Evolutionary conservation across 306 rosid genomes (phyloP), one percentile per base, ranked within the genome.

Genomic region (Erythrophleum fordii): DNA sequence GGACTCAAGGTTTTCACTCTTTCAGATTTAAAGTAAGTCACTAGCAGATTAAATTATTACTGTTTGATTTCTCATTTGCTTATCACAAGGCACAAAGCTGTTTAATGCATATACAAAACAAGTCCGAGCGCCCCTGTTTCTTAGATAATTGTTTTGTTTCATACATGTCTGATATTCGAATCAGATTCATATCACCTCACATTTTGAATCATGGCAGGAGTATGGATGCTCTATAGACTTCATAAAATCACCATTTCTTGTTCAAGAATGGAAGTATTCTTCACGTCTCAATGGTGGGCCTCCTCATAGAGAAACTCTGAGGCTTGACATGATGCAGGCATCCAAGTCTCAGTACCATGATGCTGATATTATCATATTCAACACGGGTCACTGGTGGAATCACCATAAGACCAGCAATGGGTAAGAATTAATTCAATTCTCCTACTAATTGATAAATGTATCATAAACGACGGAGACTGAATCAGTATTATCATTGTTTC

Each of bases 341-440:
- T 72, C 87, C 35, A 81, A 75, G 77, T 84, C 84, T 41, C 76
- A 55, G 23, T 84, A 84, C 75, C 71, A 76, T 46, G 29, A 81
- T 81, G 85, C 88, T 73, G 85, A 85, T 81, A 81, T 85, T 18
- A 55, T 85, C 83, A 77, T 85, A 72, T 85, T 85, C 83, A 85
- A 81, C 74, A 81, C 85, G 25, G 85, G 88, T n/a, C 85, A 85
- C 59, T 81, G 88, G 88, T 85, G 88, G 88, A 85, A 77, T 81
- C 88, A 85, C 58, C 53, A 81, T 22, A 85, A 81, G 60, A 85
- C 88, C 25, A 65, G 66, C 68, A 72, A 72, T 12, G 88, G 87
- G 87, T 80, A 62, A 58, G 35, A 48, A 26, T 53, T 71, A 2
- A 45, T 45, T 11, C 16, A 37, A 37, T 7, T 37, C 42, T 5